Evolutionary conservation across 257 asterid genomes (phyloP).

Genomic region (Fraxinus pennsylvanica): DNA sequence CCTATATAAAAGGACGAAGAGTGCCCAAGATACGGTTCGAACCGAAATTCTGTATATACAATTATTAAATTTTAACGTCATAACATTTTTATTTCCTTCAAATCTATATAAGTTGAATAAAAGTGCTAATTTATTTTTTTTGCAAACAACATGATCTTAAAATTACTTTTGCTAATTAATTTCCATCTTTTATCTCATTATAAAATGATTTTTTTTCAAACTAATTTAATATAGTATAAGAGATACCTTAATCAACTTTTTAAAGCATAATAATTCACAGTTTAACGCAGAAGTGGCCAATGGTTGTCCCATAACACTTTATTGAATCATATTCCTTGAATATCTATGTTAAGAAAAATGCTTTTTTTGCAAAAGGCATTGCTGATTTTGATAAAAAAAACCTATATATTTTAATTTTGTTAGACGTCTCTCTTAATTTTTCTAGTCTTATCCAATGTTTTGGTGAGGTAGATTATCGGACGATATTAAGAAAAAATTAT

Average conservation of each 20-base stretch:
- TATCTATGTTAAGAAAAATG: neutral
- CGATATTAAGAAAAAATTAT: neutral
- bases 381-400: no score
- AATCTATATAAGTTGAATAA: no score
- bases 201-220: neutral
- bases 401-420: no score
- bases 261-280: neutral
- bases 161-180: neutral
- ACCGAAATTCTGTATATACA: no score
- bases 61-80: no score
- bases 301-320: neutral
- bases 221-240: neutral
- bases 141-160: no score
- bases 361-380: neutral
- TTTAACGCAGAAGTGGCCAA: neutral
- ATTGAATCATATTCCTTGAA: no score
- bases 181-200: neutral
- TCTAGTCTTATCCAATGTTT: neutral
- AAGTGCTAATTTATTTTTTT: no score
- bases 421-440: no score
- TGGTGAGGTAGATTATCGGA: neutral
- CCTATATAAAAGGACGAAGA: no score
- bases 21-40: no score
- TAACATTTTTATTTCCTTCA: no score
- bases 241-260: conserved; percentile 4